Evolutionary conservation across 2,329 filamentous ascomycete species (phyloP).

Genomic region (Colletotrichum brevisporum): DNA sequence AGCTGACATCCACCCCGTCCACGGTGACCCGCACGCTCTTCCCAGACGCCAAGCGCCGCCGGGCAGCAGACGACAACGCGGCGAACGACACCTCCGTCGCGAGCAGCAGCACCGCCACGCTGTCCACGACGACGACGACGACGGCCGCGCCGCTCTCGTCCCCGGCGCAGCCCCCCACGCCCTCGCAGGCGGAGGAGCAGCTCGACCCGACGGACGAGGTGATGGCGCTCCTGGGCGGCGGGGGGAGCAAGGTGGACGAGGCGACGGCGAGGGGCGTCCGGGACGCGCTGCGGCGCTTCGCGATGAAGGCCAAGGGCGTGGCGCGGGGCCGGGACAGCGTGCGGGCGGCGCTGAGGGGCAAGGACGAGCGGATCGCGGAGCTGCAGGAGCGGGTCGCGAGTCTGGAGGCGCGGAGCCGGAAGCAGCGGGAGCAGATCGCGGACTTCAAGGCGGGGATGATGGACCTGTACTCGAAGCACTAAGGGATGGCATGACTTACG

Average conservation of each 20-base stretch:
- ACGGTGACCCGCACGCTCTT: slow-evolving; percentile 54
- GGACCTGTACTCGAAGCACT: slow-evolving; percentile 48
- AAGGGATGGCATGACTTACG: neutral
- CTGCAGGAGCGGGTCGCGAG: slow-evolving; percentile 54
- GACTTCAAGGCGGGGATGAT: slow-evolving; percentile 55
- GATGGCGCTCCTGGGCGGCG: slow-evolving; percentile 62
- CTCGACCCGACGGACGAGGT: slow-evolving; percentile 62
- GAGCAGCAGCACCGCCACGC: slow-evolving; percentile 35
- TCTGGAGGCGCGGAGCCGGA: slow-evolving; percentile 55
- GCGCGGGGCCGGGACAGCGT: slow-evolving; percentile 76
- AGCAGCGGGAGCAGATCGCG: slow-evolving; percentile 51
- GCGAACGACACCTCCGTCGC: slow-evolving; percentile 31
- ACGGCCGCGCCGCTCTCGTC: slow-evolving; percentile 36
- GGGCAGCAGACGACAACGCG: slow-evolving; percentile 48
- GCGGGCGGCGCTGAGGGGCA: slow-evolving; percentile 72
- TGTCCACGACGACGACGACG: slow-evolving; percentile 36
- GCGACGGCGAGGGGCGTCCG: slow-evolving; percentile 55
- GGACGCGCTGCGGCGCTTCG: slow-evolving; percentile 66
- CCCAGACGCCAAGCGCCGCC: slow-evolving; percentile 49
- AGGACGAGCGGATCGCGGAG: slow-evolving; percentile 63
- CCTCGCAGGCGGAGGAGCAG: slow-evolving; percentile 41
- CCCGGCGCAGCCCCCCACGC: slow-evolving; percentile 9
- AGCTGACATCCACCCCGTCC: slow-evolving; percentile 51
- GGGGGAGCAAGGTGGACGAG: slow-evolving; percentile 55
- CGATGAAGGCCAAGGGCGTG: slow-evolving; percentile 72